Conservation (phyloP, 1,284 basidiomycete genomes). For the Heterobasidion parviporum region DNA sequence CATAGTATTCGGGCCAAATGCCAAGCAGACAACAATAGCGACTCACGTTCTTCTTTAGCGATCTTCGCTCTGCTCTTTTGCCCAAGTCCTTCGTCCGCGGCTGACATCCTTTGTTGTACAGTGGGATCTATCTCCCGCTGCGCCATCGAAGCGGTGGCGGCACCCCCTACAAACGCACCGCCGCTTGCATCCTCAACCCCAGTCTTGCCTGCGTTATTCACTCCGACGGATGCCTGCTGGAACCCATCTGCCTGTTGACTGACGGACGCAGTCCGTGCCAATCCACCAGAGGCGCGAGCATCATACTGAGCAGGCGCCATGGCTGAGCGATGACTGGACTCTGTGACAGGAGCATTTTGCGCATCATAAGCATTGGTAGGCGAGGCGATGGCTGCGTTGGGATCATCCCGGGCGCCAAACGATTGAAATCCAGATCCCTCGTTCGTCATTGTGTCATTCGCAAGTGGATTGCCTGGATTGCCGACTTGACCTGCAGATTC, state of each 20-base stretch:
- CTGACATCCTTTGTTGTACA: conserved; percentile 27
- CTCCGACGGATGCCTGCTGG: conserved; percentile 17
- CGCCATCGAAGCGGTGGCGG: conserved; percentile 34
- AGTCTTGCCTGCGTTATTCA: not conserved
- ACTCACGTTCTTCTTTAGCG: conserved; percentile 37
- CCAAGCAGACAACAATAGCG: not conserved
- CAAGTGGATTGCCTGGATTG: too few relatives aligned
- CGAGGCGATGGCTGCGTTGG: not conserved
- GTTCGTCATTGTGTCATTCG: too few relatives aligned
- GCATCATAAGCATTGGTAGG: not conserved
- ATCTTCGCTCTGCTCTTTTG: conserved; percentile 39
- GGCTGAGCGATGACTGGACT: not conserved
- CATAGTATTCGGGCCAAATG: too few relatives aligned
- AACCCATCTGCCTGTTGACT: conserved; percentile 14
- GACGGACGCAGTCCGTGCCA: not conserved
- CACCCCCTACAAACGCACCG: conserved; percentile 40
- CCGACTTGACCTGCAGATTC: too few relatives aligned
- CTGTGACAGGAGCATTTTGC: not conserved
- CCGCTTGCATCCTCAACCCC: conserved; percentile 24
- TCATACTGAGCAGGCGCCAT: not conserved
- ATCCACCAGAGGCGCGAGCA: not conserved
- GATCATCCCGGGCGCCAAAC: too few relatives aligned
- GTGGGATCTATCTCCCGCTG: conserved; percentile 25
- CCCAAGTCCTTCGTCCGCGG: conserved; percentile 32
- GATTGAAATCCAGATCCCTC: too few relatives aligned